Evolutionary conservation across 352 stramenopile species (phyloP), one percentile per base, ranked within the genome.

Genomic region (Hyaloperonospora arabidopsidis): DNA sequence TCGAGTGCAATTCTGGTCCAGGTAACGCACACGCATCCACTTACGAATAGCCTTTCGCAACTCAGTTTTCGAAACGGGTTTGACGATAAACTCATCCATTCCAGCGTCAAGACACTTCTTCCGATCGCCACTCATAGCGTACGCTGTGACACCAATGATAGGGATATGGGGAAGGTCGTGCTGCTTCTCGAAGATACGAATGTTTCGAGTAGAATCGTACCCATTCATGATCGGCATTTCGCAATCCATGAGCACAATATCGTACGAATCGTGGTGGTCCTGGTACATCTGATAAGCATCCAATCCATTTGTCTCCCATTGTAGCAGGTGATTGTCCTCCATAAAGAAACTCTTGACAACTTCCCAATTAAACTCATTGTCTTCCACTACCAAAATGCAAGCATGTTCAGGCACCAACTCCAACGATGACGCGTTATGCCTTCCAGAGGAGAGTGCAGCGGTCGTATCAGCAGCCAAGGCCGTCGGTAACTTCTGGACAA

Each of bases 361-460:
- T 65, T 95, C 83, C 85, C 83, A 93, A 43, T 95, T 95, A 57
- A 95, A 93, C 45, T 95, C 83, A 43, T 95, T 95, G 62, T 95
- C 85, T 70, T 95, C 85, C 6, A 90, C 82, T 10, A 90, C 78
- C 54, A 93, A 64, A 39, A 93, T 90, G 0, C 79, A 72, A 38
- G 82, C 81, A 54, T 87, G 74, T 7, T 79, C 83, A 2, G 79
- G 81, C 17, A 89, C 69, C 23, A 70, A 38, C 45, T 68, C 47
- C 13, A 59, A 56, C 52, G 67, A 59, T 2, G 61, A 68, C 21
- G 54, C 43, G 19, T 61, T 63, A 25, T 59, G 57, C 17, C 59
- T 51, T 15, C 35, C 50, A 50, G 58, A 62, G 38, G 54, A 63
- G n/a, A 63, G 40, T 19, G 45, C n/a, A 47, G 15, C 51, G 22